Evolutionary conservation across 129 eudicot species (phyloP).

Genomic region (Pseudognaphalium luteoalbum): DNA sequence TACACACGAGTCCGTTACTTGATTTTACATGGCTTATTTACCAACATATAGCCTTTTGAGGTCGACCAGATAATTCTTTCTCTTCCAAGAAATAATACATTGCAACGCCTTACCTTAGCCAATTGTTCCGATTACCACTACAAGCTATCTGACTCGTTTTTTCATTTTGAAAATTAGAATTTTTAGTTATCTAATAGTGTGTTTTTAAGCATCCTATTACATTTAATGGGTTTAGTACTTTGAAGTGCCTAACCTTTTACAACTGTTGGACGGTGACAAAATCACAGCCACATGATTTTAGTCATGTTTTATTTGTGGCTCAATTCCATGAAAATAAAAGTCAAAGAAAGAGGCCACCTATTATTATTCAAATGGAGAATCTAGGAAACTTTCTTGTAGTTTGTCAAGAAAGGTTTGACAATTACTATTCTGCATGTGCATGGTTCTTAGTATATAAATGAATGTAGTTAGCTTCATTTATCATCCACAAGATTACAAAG

Average conservation of each 20-base stretch:
- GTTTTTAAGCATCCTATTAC: constrained; percentile 1
- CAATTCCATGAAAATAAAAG: too few relatives aligned
- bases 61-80: constrained; percentile 15
- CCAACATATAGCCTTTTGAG: neutral
- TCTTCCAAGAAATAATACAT: constrained; percentile 16
- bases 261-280: too few relatives aligned
- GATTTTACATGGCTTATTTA: constrained; percentile 17
- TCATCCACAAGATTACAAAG: too few relatives aligned
- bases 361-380: too few relatives aligned
- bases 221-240: constrained; percentile 24
- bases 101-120: neutral
- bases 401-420: too few relatives aligned
- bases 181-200: constrained; percentile 12
- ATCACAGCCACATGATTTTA: too few relatives aligned
- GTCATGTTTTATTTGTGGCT: too few relatives aligned
- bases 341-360: too few relatives aligned
- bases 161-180: constrained; percentile 2
- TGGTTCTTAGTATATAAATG: too few relatives aligned
- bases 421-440: too few relatives aligned
- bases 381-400: too few relatives aligned
- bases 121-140: neutral
- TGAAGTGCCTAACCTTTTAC: neutral
- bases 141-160: constrained; percentile 15
- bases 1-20: constrained; percentile 21
- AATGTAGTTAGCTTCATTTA: too few relatives aligned